Evolutionary conservation across 1,284 basidiomycete species (phyloP).

Genomic region (Boletus semigastroideus): DNA sequence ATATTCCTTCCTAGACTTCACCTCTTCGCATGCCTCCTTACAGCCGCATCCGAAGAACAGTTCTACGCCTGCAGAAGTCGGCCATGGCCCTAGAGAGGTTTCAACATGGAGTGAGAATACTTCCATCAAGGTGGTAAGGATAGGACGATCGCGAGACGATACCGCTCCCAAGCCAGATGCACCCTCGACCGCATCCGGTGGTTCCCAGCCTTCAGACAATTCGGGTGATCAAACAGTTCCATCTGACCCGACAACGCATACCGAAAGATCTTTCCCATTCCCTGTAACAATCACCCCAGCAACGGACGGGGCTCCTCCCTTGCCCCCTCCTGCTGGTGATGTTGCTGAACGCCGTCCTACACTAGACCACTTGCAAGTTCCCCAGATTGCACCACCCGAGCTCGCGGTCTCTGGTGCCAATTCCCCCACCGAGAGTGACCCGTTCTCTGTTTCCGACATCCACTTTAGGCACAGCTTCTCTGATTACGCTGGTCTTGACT

Average conservation of each 20-base stretch:
- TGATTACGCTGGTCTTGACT: constrained; percentile 45
- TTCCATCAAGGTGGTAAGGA: constrained; percentile 15
- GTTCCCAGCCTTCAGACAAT: constrained; percentile 30
- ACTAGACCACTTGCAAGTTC: constrained; percentile 17
- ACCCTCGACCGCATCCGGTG: constrained; percentile 33
- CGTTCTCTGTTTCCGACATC: constrained; percentile 66
- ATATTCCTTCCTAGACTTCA: constrained; percentile 60
- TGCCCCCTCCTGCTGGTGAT: constrained; percentile 33
- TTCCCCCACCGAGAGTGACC: constrained; percentile 68
- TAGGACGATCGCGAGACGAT: constrained; percentile 19
- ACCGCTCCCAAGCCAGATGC: constrained; percentile 28
- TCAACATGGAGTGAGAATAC: constrained; percentile 17
- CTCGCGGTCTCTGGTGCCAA: constrained; percentile 25
- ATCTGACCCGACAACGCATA: constrained; percentile 28
- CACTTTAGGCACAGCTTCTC: constrained; percentile 56
- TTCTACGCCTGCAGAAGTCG: constrained; percentile 29
- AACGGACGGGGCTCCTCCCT: constrained; percentile 31
- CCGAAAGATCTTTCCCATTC: constrained; percentile 40
- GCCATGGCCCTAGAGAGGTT: constrained; percentile 17
- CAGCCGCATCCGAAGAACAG: constrained; percentile 37
- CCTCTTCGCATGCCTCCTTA: constrained; percentile 46
- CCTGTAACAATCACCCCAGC: constrained; percentile 44
- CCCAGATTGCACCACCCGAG: constrained; percentile 14
- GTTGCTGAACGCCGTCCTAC: constrained; percentile 14
- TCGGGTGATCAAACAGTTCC: constrained; percentile 23